Evolutionary conservation across 2,329 filamentous ascomycete genomes (phyloP), one percentile per base, ranked within the genome.

Genomic region (Didymella keratinophila): DNA sequence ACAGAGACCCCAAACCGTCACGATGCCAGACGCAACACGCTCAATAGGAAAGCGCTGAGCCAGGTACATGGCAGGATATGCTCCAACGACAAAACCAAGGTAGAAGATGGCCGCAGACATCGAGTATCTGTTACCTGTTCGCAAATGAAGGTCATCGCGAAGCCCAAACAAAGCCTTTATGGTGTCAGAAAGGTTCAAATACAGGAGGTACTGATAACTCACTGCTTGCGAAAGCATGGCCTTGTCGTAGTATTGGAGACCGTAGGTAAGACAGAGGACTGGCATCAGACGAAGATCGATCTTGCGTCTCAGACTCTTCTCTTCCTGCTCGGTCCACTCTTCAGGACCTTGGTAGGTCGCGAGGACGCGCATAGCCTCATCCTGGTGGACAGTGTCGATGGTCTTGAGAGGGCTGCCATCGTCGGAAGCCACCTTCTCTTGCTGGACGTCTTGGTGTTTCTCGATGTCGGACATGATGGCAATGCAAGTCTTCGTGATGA

Each of bases 141-240:
- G 55, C 10, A 39, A 81, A 73, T 37, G 76, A 2, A 84, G 36
- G n/a, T 55, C 44, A 21, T 48, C 44, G 77, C 55, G 45, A 2
- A 48, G 20, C 44, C 39, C 32, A 30, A 41, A 44, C n/a, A 55
- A 27, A 10, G 52, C 52, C 52, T 55, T 25, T 2, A 25, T 8
- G 3, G 1, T 18, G 8, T 4, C 11, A 55, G 27, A n/a, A 9
- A 3, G 5, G 25, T 16, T n/a, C 12, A n/a, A 7, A 6, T 27
- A 32, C 8, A 32, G 11, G 32, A 23, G 23, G 14, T 36, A 36
- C 4, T 32, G 20, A 23, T 12, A 9, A 59, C 71, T 60, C 68
- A 81, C 81, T 41, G 82, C 83, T 63, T 84, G 82, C 0, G 78
- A 80, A 18, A 85, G 70, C 78, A 84, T 83, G 3, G 81, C 81